Base-by-base conservation (phyloP, 2,329 filamentous ascomycete species). In the Alternaria triticina region DNA sequence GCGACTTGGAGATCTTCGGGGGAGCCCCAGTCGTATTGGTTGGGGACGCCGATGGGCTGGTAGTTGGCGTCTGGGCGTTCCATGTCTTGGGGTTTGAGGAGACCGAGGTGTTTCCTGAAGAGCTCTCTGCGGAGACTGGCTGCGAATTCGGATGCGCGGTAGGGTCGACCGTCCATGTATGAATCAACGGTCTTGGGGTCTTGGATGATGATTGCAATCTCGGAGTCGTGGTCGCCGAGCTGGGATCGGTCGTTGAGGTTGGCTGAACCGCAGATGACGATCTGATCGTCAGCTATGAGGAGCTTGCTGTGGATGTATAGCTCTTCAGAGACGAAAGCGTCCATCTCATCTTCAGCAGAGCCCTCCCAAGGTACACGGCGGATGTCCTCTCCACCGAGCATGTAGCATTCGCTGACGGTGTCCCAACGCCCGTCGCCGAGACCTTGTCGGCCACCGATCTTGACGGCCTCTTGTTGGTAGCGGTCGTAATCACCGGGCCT, bases 41-140 rank as follows among this genome's bases (percentile, higher is more conserved):
- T 89, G 6, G 85, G 83, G 1, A 84, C 78, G 17, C 86, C 86
- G 8, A 89, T 83, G 0, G 87, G 87, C 65, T 86, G 81, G 69
- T 82, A 89, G 75, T 89, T 89, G 25, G 83, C 80, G 54, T 88
- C 82, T 12, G 86, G 86, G 7, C 77, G 82, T 59, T 93, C 87
- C 62, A 90, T 84, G 17, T 89, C 84, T 76, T 97, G 93, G 0
- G 91, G 86, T 5, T 87, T 90, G 10, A 97, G 84, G 9, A 97
- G 86, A 46, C 95, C 95, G 2, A 97, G 87, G 77, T 97, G 95
- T 82, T 97, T 96, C 70, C 94, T 89, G 88, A 93, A 97, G 66
- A 97, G 88, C 77, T 94, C 89, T 36, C 94, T 88, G 22, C 95
- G 91, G 11, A 97, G 89, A 1, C 90, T 92, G 6, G 92, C 84